Conservation (phyloP, 371 early-diverging fungal genomes). For the Rhizopus sp. region DNA sequence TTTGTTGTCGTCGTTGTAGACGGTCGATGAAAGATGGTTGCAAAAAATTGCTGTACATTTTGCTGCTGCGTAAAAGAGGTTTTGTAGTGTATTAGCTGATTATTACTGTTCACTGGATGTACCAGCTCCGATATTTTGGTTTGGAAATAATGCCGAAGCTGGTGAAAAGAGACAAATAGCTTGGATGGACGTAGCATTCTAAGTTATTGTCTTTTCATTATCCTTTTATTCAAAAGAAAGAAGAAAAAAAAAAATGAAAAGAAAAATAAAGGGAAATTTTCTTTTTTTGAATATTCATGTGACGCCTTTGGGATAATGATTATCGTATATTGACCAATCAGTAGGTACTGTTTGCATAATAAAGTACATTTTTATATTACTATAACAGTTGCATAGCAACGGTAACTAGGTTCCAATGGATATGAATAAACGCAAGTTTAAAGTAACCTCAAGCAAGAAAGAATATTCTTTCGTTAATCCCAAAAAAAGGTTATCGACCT, state of each 20-base stretch:
- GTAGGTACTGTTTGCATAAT: too few species aligned
- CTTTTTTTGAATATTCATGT: not conserved
- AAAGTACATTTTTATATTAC: too few species aligned
- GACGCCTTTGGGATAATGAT: not conserved
- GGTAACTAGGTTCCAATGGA: too few species aligned
- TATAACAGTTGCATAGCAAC: too few species aligned
- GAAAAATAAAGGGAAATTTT: not conserved
- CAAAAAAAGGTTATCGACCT: too few species aligned
- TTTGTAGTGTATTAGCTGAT: conserved; percentile 2
- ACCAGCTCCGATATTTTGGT: conserved; percentile 32
- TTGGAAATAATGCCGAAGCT: conserved; percentile 36
- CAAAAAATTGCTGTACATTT: conserved; percentile 8
- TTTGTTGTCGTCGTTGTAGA: not conserved
- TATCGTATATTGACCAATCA: too few species aligned
- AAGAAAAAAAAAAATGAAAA: conserved; percentile 2
- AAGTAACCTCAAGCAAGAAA: too few species aligned
- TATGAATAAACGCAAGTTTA: too few species aligned
- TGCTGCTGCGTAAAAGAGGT: conserved; percentile 20
- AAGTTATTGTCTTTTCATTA: conserved; percentile 3
- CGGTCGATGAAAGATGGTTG: conserved; percentile 4
- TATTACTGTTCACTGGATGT: conserved; percentile 5
- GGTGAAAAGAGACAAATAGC: conserved; percentile 35
- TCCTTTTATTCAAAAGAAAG: conserved; percentile 2
- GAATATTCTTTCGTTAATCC: too few species aligned
- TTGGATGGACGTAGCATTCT: conserved; percentile 32